Conservation (phyloP, 352 stramenopile species). For the Globisporangium nagaii region DNA sequence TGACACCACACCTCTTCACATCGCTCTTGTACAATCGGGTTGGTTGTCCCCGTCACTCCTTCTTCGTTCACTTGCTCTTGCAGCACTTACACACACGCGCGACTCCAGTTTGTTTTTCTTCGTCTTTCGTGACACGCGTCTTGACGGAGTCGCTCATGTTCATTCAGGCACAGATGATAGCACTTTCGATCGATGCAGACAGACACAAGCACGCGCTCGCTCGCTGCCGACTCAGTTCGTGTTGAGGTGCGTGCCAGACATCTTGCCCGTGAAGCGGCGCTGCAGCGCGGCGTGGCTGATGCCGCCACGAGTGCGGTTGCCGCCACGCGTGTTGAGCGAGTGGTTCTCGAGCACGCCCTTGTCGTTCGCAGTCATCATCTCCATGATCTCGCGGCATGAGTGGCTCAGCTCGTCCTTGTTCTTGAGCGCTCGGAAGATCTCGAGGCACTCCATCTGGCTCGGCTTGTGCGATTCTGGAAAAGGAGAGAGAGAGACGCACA, state of each 20-base stretch:
- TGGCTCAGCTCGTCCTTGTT: conserved; percentile 77
- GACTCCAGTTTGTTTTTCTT: conserved; percentile 1
- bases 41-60: background rate
- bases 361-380: conserved; percentile 55
- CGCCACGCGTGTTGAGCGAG: conserved; percentile 53
- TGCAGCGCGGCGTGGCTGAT: conserved; percentile 75
- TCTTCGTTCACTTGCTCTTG: no score
- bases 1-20: background rate
- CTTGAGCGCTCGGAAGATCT: conserved; percentile 64
- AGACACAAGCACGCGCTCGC: background rate
- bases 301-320: conserved; percentile 47
- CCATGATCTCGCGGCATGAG: conserved; percentile 73
- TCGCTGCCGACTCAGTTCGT: background rate
- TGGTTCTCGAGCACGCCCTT: conserved; percentile 71
- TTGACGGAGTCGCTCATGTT: no score
- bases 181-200: conserved; percentile 4
- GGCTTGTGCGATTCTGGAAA: conserved; percentile 19
- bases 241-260: conserved; percentile 59
- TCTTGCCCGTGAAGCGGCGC: conserved; percentile 78
- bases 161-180: background rate
- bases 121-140: no score
- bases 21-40: conserved; percentile 1
- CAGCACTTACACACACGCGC: no score
- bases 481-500: background rate
- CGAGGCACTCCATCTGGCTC: conserved; percentile 55